Conservation (phyloP, 106 monocot species). For the Hemerocallis citrina region DNA sequence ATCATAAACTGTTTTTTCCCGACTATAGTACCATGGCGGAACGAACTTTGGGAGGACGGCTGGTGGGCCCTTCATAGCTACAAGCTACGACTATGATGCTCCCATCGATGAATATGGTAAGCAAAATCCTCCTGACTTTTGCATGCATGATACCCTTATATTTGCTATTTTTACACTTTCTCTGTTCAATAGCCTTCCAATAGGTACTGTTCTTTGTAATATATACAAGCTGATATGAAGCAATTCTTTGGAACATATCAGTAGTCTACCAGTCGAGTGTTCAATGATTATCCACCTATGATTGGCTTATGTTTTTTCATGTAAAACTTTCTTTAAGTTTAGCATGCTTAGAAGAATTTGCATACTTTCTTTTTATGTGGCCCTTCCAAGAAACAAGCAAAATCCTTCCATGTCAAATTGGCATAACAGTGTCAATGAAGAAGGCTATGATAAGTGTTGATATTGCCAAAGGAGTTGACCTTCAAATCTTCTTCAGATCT, state of each 20-base stretch:
- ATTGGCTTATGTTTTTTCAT: neutral
- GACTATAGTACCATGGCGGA: slow-evolving; percentile 66
- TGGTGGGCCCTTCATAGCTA: slow-evolving; percentile 82
- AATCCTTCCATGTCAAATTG: too few relatives aligned
- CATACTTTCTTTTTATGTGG: too few relatives aligned
- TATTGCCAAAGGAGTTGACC: too few relatives aligned
- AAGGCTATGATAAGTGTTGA: too few relatives aligned
- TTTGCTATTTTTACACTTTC: neutral
- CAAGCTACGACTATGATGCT: slow-evolving; percentile 94
- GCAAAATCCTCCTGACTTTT: slow-evolving; percentile 2
- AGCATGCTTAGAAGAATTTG: too few relatives aligned
- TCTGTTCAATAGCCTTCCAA: neutral
- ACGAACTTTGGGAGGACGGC: slow-evolving; percentile 87
- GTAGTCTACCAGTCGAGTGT: too few relatives aligned
- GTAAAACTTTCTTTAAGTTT: too few relatives aligned
- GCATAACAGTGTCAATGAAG: too few relatives aligned
- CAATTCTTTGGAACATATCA: neutral
- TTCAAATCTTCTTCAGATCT: too few relatives aligned
- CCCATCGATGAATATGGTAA: slow-evolving; percentile 92
- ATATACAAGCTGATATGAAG: neutral
- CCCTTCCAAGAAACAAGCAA: too few relatives aligned
- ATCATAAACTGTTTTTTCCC: neutral
- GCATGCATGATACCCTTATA: neutral
- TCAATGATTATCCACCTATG: neutral
- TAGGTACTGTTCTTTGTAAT: neutral